Percentiles rank a stretch among this genome's conserved stretches.
phyloP scores from a whole-genome alignment of 805 yeast genomes.

The Candida khao-thaluensis region DNA sequence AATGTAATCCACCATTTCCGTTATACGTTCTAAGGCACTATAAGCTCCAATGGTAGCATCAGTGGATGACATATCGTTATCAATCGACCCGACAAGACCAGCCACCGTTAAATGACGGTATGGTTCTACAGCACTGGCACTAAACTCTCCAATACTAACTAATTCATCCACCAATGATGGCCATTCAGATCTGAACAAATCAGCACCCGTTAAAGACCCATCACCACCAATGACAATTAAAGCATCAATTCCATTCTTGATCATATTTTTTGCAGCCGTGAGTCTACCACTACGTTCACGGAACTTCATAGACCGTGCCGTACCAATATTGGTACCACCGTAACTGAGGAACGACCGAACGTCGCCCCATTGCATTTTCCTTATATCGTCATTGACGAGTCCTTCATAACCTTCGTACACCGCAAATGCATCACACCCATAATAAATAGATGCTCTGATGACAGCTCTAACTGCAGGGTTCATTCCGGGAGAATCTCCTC shows the following conservation, averaged over 20 bases:
- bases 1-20: slow-evolving; percentile 74
- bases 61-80: slow-evolving; percentile 81
- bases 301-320: slow-evolving; percentile 71
- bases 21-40: slow-evolving; percentile 73
- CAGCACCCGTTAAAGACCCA: slow-evolving; percentile 82
- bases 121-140: slow-evolving; percentile 45
- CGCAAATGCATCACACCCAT: slow-evolving; percentile 65
- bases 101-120: slow-evolving; percentile 63
- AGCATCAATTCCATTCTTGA: slow-evolving; percentile 72
- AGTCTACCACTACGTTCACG: slow-evolving; percentile 66
- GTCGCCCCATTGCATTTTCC: slow-evolving; percentile 68
- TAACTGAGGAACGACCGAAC: slow-evolving; percentile 67
- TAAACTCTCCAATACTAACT: slow-evolving; percentile 42
- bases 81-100: slow-evolving; percentile 81
- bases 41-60: slow-evolving; percentile 82
- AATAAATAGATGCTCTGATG: slow-evolving; percentile 62
- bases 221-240: slow-evolving; percentile 82
- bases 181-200: slow-evolving; percentile 74
- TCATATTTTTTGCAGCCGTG: slow-evolving; percentile 61
- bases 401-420: slow-evolving; percentile 77
- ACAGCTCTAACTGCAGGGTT: slow-evolving; percentile 74
- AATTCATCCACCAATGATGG: slow-evolving; percentile 65
- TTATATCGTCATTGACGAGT: slow-evolving; percentile 54
- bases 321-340: slow-evolving; percentile 80
- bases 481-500: slow-evolving; percentile 85